A percentile compares a stretch with the other conserved stretches of the same genome.
Conservation (phyloP, 2,329 filamentous ascomycete species). For the Talaromyces sp. region DNA sequence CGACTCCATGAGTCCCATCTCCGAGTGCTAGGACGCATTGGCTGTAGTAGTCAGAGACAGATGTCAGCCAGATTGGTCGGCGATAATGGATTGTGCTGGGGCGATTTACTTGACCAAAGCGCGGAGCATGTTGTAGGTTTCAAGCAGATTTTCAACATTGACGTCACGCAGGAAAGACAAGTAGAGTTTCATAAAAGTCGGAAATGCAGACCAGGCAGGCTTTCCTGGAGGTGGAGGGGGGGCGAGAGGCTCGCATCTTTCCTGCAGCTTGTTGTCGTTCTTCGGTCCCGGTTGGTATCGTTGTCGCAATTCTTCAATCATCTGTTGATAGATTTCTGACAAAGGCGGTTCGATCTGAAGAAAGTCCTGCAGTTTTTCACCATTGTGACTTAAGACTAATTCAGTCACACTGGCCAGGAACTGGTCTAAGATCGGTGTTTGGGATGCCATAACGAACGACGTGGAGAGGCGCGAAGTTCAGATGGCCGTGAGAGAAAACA, state of each 20-base stretch:
- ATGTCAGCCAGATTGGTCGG: background rate
- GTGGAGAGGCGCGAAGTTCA: background rate
- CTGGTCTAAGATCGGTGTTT: slow-evolving; percentile 66
- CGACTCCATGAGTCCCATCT: slow-evolving; percentile 75
- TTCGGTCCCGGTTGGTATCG: slow-evolving; percentile 55
- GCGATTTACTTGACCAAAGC: slow-evolving; percentile 69
- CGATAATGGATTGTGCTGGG: background rate
- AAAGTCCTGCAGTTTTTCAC: slow-evolving; percentile 67
- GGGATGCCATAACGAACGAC: slow-evolving; percentile 20
- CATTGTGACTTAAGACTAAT: slow-evolving; percentile 66
- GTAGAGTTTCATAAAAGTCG: slow-evolving; percentile 79
- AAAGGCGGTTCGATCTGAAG: slow-evolving; percentile 75
- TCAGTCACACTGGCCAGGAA: slow-evolving; percentile 68
- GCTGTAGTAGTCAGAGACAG: slow-evolving; percentile 47
- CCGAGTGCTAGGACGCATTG: slow-evolving; percentile 81
- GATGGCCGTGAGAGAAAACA: background rate
- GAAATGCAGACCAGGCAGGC: slow-evolving; percentile 74
- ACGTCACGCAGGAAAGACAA: slow-evolving; percentile 80
- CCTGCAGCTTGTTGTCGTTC: slow-evolving; percentile 58
- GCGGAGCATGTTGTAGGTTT: slow-evolving; percentile 74
- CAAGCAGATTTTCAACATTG: slow-evolving; percentile 72
- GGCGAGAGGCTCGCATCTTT: slow-evolving; percentile 64
- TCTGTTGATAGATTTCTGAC: slow-evolving; percentile 66
- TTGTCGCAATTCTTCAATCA: slow-evolving; percentile 68
- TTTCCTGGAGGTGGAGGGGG: slow-evolving; percentile 66